Percentiles rank a stretch among this genome's conserved stretches.
These are phyloP conservation scores for Orbilia javanica DNA, from an alignment of 2,329 filamentous ascomycete species.

Conservation along the genomic window DNA sequence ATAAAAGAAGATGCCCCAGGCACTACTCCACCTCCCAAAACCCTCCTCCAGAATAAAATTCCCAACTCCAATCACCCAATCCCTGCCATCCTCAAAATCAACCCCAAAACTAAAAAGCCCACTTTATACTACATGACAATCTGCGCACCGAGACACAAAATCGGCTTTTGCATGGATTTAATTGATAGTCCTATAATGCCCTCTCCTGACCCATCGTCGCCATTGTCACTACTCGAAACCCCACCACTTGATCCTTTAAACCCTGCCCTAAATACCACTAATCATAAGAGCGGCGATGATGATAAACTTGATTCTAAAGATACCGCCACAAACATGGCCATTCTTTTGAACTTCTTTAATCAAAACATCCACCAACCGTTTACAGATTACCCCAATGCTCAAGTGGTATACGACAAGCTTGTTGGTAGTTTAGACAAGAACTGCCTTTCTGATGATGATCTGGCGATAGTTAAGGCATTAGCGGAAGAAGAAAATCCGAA, in stretches of 20 bases:
- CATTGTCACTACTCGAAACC: background rate
- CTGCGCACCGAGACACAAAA: background rate
- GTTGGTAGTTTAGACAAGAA: constrained; percentile 5
- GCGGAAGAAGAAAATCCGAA: background rate
- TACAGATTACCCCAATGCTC: background rate
- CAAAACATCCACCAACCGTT: background rate
- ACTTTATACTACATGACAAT: constrained; percentile 2
- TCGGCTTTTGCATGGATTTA: background rate
- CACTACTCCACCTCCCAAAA: too few species aligned
- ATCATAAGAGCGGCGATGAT: background rate
- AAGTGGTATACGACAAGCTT: background rate
- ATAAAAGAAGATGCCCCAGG: background rate
- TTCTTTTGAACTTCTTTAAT: background rate
- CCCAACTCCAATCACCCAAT: constrained; percentile 2
- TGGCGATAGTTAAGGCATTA: background rate
- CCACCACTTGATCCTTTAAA: background rate
- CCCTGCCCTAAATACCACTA: background rate
- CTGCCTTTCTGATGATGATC: constrained; percentile 4
- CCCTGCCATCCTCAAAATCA: background rate
- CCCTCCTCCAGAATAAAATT: background rate
- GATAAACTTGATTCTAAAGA: background rate
- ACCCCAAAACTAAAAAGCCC: constrained; percentile 1
- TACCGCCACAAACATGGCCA: background rate
- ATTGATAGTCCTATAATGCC: background rate
- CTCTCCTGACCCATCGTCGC: background rate